Base-by-base conservation (phyloP, 2,329 filamentous ascomycete species). In the Fusarium sp. region DNA sequence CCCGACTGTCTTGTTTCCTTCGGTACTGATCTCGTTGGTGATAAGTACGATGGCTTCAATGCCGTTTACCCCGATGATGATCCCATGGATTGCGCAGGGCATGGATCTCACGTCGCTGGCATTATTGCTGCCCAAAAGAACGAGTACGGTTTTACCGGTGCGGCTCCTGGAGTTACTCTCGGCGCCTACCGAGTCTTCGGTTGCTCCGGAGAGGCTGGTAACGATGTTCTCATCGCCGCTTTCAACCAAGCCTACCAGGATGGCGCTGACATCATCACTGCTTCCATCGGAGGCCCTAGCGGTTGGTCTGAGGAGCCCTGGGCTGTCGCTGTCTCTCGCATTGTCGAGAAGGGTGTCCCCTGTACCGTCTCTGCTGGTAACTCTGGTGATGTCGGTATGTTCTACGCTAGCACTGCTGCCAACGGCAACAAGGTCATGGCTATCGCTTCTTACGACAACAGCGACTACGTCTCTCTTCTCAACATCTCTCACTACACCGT, bases 61-160 rank as follows among this genome's bases (percentile, higher is more conserved):
- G 82, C 78, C 3, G 84, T 84, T 6, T 35, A 80, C 2, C 87
- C 87, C 1, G 87, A 87, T 72, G 56, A 80, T 2, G 86, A 89
- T 69, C 89, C 89, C 7, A 87, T 88, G 75, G 87, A 87, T 68
- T 90, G 88, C 74, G 80, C 75, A 11, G 90, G 90, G 5, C 90
- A 92, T 78, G 90, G 90, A 35, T 89, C 88, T 3, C 89, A 90
- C 79, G 89, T 91, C 30, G 85, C 89, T 9, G 90, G 90, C 48
- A 91, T 89, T 69, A 86, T 92, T 51, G 90, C 89, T 7, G 90
- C 89, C 3, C 87, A 90, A 78, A 77, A 80, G 41, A 84, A 90
- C 76, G 79, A 82, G 3, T 85, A 85, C n/a, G 86, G 86, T n/a
- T 88, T 90, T 74, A 87, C 86, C 22, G 90, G 90, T 26, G 88